Evolutionary conservation across 2,329 filamentous ascomycete species (phyloP).

Genomic region (Orbilia oligospora): DNA sequence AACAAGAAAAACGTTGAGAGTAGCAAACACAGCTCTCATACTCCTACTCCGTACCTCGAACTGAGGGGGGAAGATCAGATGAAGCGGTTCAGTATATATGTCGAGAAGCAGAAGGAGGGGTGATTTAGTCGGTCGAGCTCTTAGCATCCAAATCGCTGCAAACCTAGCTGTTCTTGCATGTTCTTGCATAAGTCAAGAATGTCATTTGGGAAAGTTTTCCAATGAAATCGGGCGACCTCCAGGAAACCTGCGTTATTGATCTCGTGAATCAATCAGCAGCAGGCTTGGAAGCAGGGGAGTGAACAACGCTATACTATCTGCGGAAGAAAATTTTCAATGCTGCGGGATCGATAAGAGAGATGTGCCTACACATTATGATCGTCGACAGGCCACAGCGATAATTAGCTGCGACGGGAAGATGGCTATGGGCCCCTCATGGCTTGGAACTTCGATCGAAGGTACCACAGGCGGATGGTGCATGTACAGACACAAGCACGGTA

Average conservation of each 20-base stretch:
- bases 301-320: slow-evolving; percentile 53
- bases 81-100: slow-evolving; percentile 36
- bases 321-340: slow-evolving; percentile 49
- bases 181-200: slow-evolving; percentile 59
- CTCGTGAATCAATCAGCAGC: slow-evolving; percentile 60
- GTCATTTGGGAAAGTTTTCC: slow-evolving; percentile 31
- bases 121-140: slow-evolving; percentile 50
- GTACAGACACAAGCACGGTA: slow-evolving; percentile 44
- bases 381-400: slow-evolving; percentile 30
- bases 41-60: too few relatives aligned
- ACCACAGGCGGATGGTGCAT: slow-evolving; percentile 36
- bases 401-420: slow-evolving; percentile 53
- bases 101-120: slow-evolving; percentile 38
- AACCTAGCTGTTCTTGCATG: slow-evolving; percentile 57
- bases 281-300: slow-evolving; percentile 49
- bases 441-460: slow-evolving; percentile 28
- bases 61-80: slow-evolving; percentile 53
- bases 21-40: neutral
- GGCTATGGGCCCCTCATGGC: slow-evolving; percentile 25
- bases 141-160: slow-evolving; percentile 40
- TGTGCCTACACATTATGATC: slow-evolving; percentile 20
- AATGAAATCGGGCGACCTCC: slow-evolving; percentile 22
- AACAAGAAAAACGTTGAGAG: neutral
- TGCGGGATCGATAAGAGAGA: slow-evolving; percentile 55
- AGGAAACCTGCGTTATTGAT: slow-evolving; percentile 36